Evolutionary conservation across 176 grass and related monocot species (phyloP).

Genomic region (Aegilops tauschii): DNA sequence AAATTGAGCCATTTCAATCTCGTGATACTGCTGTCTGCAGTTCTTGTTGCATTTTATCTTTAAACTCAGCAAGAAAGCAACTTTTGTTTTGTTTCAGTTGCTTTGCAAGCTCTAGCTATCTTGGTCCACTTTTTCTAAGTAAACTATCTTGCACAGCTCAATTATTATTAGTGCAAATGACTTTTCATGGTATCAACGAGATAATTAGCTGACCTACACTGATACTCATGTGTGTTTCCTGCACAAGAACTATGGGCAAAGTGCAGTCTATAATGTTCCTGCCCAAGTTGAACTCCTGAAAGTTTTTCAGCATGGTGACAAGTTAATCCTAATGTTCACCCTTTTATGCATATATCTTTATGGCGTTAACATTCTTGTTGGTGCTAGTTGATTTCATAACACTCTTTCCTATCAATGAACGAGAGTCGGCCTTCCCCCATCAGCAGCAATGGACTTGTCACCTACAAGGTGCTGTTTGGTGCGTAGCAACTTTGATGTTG

Average conservation of each 20-base stretch:
- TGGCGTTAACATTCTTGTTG: slow-evolving; percentile 31
- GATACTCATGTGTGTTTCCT: neutral
- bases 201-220: neutral
- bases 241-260: slow-evolving; percentile 27
- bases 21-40: neutral
- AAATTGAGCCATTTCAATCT: slow-evolving; percentile 17
- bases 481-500: slow-evolving; percentile 34
- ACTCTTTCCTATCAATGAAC: slow-evolving; percentile 33
- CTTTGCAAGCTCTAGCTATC: neutral
- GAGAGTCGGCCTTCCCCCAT: slow-evolving; percentile 24
- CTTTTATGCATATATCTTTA: slow-evolving; percentile 23
- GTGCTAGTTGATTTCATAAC: slow-evolving; percentile 34
- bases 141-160: neutral
- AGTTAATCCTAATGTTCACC: slow-evolving; percentile 3
- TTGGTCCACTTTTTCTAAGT: neutral
- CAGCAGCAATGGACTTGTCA: slow-evolving; percentile 38
- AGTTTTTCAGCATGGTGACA: neutral
- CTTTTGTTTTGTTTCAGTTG: slow-evolving; percentile 20
- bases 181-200: neutral
- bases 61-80: neutral
- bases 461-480: slow-evolving; percentile 38
- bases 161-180: neutral
- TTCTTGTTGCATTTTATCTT: neutral
- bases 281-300: neutral
- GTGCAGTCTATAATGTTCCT: slow-evolving; percentile 11